These are phyloP conservation scores for Cicer pinnatifidum DNA, from an alignment of 306 rosid species.

Conservation along the genomic window DNA sequence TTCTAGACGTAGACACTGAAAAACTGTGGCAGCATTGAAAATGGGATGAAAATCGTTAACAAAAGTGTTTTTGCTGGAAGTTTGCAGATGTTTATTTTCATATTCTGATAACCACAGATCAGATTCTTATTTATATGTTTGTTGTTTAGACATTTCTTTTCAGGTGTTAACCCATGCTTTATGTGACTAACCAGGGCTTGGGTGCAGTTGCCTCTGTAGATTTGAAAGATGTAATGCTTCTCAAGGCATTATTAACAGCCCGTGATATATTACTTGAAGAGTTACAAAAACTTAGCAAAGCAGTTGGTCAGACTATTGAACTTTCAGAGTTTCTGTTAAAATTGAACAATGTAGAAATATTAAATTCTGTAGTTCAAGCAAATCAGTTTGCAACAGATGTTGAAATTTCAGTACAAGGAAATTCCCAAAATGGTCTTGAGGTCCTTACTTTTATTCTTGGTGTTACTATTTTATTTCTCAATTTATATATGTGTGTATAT, in stretches of 20 bases:
- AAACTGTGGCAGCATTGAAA: not conserved
- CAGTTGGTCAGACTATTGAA: slow-evolving; percentile 61
- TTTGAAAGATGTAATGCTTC: slow-evolving; percentile 51
- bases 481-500: not conserved
- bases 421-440: slow-evolving; percentile 71
- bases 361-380: slow-evolving; percentile 49
- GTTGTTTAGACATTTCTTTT: slow-evolving; percentile 26
- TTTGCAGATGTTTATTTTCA: slow-evolving; percentile 6
- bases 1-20: not conserved
- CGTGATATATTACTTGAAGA: slow-evolving; percentile 78
- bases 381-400: slow-evolving; percentile 48
- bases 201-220: slow-evolving; percentile 50
- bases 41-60: slow-evolving; percentile 11
- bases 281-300: slow-evolving; percentile 67
- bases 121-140: slow-evolving; percentile 2
- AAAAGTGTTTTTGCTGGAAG: not conserved
- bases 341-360: slow-evolving; percentile 56
- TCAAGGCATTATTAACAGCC: slow-evolving; percentile 67
- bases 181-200: slow-evolving; percentile 49
- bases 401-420: slow-evolving; percentile 62
- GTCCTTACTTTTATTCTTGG: slow-evolving; percentile 57
- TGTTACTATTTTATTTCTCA: slow-evolving; percentile 2
- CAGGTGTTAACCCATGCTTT: slow-evolving; percentile 46
- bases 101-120: not conserved
- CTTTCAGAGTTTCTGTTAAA: slow-evolving; percentile 63